Conservation (phyloP, 1,139 yeast genomes). For the Taphrina confusa region DNA sequence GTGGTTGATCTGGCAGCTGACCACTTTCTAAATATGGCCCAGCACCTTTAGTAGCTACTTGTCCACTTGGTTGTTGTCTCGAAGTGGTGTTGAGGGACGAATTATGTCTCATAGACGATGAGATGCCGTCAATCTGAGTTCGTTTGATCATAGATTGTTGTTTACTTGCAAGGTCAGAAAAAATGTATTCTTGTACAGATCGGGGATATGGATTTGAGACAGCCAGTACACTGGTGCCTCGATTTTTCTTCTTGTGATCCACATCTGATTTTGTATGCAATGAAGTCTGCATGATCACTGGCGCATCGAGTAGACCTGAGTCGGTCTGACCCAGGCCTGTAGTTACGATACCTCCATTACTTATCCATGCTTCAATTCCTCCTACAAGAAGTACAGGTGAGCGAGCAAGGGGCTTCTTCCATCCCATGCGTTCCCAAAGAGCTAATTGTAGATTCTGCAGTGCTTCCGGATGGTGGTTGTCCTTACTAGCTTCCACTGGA, state of each 20-base stretch:
- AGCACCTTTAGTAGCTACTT: neutral
- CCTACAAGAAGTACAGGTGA: conserved; percentile 61
- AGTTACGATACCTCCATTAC: conserved; percentile 29
- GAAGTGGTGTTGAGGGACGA: neutral
- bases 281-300: neutral
- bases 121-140: neutral
- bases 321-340: neutral
- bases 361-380: conserved; percentile 55
- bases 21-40: conserved; percentile 13
- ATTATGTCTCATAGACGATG: neutral
- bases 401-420: conserved; percentile 53
- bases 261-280: neutral
- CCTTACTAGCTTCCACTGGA: conserved; percentile 30
- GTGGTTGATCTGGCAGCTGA: conserved; percentile 14
- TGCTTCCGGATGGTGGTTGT: conserved; percentile 35
- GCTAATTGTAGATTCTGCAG: conserved; percentile 48
- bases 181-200: conserved; percentile 31
- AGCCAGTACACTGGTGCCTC: conserved; percentile 23
- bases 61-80: neutral
- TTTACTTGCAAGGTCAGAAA: conserved; percentile 3
- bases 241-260: neutral
- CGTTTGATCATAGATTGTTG: conserved; percentile 15
- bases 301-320: neutral
- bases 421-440: conserved; percentile 48
- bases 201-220: conserved; percentile 11